Base-by-base conservation (phyloP, 331 rosid species). In the Erythrophleum ivorense region DNA sequence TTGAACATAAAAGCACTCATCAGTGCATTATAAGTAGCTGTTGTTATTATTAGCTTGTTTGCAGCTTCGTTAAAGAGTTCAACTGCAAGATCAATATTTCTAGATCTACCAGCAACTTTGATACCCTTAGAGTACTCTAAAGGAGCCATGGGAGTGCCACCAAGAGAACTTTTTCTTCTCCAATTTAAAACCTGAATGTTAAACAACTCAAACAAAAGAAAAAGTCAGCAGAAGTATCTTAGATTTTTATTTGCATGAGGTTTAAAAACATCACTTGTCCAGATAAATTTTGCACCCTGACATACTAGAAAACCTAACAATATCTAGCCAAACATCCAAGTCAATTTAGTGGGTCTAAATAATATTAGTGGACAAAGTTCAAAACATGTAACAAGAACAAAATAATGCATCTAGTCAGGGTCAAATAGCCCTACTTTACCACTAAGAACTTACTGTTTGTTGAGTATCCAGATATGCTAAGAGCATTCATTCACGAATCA, bases 1-100 rank as follows among this genome's bases (percentile, higher is more conserved):
- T 90, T 92, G 81, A 78, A 73, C 97, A 92, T 86, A 73, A 66
- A 94, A 84, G 89, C 97, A 82, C 92, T 67, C 97, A 94, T 83
- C 54, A 95, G 81, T 12, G 97, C 94, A 73, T 94, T 94, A 85
- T 90, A 94, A 19, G 82, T 88, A 64, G 86, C 60, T 15, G 94
- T 89, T 33, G 88, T 78, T 83, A 75, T 85, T 53, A 91, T n/a
- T 77, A 87, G 79, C 73, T 82, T 90, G 53, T 16, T 75, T 41
- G 81, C 57, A 69, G 98, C 95, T 82, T 91, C 97, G 0, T 80
- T 65, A 81, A 92, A 94, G 67, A 92, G 83, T 84, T 75, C 85
- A 55, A 66, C 40, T 9, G 97, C 93, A 65, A 90, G 86, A 76
- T 85, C 87, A 79, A 90, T 54, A 79, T 95, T 78, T 82, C 65